Percentiles rank a stretch among this genome's conserved stretches.
These are phyloP conservation scores for Phytophthora syringae DNA, from an alignment of 352 stramenopile genomes.

Conservation along the genomic window DNA sequence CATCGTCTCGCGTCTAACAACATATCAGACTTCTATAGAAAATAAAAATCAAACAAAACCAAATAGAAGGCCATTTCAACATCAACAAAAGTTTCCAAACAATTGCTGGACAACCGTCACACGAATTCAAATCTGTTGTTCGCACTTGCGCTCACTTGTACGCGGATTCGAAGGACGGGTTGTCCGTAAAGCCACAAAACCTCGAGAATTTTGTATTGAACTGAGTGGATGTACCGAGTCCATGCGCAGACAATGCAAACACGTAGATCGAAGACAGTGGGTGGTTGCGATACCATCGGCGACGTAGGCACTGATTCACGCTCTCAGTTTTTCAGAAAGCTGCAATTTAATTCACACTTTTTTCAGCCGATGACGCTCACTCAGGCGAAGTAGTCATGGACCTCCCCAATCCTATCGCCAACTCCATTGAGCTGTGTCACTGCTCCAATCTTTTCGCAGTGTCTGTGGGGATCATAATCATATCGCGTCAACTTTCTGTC, in stretches of 20 bases:
- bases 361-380: too few relatives aligned
- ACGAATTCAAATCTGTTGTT: not conserved
- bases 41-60: too few relatives aligned
- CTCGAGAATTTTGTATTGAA: not conserved
- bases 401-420: slow-evolving; percentile 18
- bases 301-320: too few relatives aligned
- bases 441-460: not conserved
- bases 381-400: too few relatives aligned
- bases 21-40: too few relatives aligned
- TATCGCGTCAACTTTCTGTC: slow-evolving; percentile 11
- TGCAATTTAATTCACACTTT: too few relatives aligned
- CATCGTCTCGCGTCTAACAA: too few relatives aligned
- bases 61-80: too few relatives aligned
- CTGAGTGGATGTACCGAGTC: not conserved
- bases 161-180: not conserved
- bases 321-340: too few relatives aligned
- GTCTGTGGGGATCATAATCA: slow-evolving; percentile 28
- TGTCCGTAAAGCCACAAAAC: not conserved
- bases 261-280: not conserved
- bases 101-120: not conserved
- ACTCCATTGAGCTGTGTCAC: slow-evolving; percentile 15
- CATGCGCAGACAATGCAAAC: not conserved
- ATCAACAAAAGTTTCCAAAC: too few relatives aligned
- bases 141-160: not conserved
- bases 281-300: not conserved